Conservation (phyloP, 768 basidiomycete species). For the Mycena albidolilacea region DNA sequence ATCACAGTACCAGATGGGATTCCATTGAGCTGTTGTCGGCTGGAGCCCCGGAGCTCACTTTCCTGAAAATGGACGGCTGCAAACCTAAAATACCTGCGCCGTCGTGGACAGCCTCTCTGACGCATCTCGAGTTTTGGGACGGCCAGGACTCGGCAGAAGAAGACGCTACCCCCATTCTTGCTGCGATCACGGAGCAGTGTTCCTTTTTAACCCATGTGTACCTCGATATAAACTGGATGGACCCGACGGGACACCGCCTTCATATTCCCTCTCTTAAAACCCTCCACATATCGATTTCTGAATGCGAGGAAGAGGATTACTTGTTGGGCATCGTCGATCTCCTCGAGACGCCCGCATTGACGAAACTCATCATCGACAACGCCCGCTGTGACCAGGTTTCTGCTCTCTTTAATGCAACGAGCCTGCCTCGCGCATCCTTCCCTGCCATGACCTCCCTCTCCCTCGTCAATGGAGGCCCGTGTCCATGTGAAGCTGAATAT, state of each 20-base stretch:
- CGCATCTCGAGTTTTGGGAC: background rate
- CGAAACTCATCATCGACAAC: background rate
- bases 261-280: background rate
- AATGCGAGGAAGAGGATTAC: background rate
- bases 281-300: background rate
- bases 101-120: slow-evolving; percentile 7
- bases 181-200: background rate
- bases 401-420: slow-evolving; percentile 2
- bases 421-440: background rate
- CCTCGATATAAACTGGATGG: background rate
- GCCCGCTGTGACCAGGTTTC: slow-evolving; percentile 16
- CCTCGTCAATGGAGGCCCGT: background rate
- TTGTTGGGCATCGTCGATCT: background rate
- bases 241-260: background rate
- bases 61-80: background rate
- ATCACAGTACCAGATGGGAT: too few species aligned
- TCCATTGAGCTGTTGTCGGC: background rate
- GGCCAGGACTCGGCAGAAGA: background rate
- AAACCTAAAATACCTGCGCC: background rate
- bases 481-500: background rate
- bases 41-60: background rate
- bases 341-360: slow-evolving; percentile 12
- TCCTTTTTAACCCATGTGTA: background rate
- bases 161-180: background rate
- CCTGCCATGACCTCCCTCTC: slow-evolving; percentile 15